Base-by-base conservation (phyloP, 495 filamentous ascomycete species). In the Talaromyces ruber region DNA sequence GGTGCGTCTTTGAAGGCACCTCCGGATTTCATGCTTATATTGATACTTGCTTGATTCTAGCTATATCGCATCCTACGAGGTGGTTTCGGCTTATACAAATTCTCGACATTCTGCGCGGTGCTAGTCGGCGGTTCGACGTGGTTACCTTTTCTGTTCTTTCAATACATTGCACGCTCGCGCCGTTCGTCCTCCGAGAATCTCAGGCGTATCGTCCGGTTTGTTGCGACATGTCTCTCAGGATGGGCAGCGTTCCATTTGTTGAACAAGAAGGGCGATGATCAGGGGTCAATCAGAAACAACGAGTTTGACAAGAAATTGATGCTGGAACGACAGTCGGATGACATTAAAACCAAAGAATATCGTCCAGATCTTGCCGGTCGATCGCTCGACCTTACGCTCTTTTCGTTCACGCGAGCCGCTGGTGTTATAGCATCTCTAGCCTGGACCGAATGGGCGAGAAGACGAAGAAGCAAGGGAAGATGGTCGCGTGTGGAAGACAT, bases 351-450 rank as follows among this genome's bases (percentile, higher is more conserved):
- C 53, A 34, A 30, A 62, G 34, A 12, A 34, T 29, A 8, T 14
- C 62, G 55, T 28, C 65, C 63, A 53, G 69, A 73, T 8, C 74
- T 86, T 60, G 89, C 86, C 4, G 93, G 93, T 58, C 85, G 86
- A 60, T 95, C 92, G 11, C 80, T 97, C 67, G 92, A 96, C 72
- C 81, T 97, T 29, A 94, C 93, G 1, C 76, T 96, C 34, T 93
- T 94, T 69, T 83, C 88, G n/a, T 73, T 84, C 50, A 84, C 85
- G 8, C 82, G 91, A 65, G 92, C 93, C 47, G 68, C 89, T 21
- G 91, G 96, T 70, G 84, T 89, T 30, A 62, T 92, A 8, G 72
- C 88, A 58, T 86, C 83, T 54, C 80, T 86, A 60, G 68, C 85
- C 21, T 96, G 89, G 90, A 73, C 77, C 24, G 79, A 72, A 45